phyloP scores from a whole-genome alignment of 306 rosid species.

The Geum urbanum region DNA sequence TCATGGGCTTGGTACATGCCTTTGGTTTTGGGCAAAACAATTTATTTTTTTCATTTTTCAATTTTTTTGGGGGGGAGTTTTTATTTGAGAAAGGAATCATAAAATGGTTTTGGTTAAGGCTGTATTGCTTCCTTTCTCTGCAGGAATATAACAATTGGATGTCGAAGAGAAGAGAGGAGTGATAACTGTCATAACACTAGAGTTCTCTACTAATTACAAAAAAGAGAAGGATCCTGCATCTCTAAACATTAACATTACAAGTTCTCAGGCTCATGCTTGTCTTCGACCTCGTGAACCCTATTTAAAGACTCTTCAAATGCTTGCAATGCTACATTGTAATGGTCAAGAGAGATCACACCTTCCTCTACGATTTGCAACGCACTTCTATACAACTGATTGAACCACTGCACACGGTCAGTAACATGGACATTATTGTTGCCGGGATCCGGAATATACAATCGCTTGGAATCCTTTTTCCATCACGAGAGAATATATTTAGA shows the following conservation, averaged over 20 bases:
- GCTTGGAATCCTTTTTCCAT: conserved; percentile 94
- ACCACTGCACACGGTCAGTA: conserved; percentile 54
- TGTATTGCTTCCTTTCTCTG: no score
- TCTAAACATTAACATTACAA: neutral
- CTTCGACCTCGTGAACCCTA: conserved; percentile 70
- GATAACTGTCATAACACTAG: neutral
- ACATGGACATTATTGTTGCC: conserved; percentile 31
- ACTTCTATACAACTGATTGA: conserved; percentile 59
- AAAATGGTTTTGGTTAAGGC: no score
- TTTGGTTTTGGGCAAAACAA: no score
- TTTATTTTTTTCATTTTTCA: no score
- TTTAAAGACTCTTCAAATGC: conserved; percentile 70
- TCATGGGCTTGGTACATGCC: no score
- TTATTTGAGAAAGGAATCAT: no score
- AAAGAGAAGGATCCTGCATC: neutral
- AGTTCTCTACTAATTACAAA: neutral
- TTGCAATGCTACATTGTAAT: conserved; percentile 69
- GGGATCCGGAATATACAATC: conserved; percentile 49
- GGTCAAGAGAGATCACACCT: conserved; percentile 70
- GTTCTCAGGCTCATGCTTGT: conserved; percentile 28
- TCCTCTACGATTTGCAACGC: conserved; percentile 89
- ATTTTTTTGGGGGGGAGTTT: no score
- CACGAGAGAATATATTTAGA: conserved; percentile 57
- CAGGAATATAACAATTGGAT: neutral
- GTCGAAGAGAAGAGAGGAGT: neutral